A percentile compares a stretch with the other conserved stretches of the same genome.
Conservation (phyloP, 345 rosid genomes). For the Citrus maxima region DNA sequence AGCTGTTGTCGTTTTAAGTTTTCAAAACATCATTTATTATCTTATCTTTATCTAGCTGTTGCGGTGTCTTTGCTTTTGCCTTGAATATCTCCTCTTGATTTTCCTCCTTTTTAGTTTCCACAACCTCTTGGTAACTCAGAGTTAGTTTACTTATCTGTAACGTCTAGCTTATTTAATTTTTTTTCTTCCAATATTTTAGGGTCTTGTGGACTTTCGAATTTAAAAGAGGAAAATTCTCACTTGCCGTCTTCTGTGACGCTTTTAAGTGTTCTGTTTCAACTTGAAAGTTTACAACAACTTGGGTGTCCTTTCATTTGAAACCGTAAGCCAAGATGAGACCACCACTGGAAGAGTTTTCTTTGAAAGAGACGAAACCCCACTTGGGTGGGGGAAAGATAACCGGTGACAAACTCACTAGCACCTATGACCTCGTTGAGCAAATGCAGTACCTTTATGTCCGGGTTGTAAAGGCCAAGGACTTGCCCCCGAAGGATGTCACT, state of each 20-base stretch:
- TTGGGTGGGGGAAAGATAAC: slow-evolving; percentile 74
- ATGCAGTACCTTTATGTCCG: slow-evolving; percentile 93
- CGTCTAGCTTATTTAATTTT: slow-evolving; percentile 22
- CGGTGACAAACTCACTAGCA: slow-evolving; percentile 82
- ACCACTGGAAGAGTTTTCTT: slow-evolving; percentile 65
- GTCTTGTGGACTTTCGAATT: slow-evolving; percentile 15
- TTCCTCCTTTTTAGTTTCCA: slow-evolving; percentile 21
- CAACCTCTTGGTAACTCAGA: slow-evolving; percentile 12
- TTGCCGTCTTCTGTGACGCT: not conserved
- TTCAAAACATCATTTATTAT: not conserved
- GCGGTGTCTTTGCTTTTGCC: not conserved
- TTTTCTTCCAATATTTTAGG: slow-evolving; percentile 21
- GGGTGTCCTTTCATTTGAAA: slow-evolving; percentile 10
- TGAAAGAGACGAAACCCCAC: slow-evolving; percentile 85
- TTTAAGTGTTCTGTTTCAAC: slow-evolving; percentile 3
- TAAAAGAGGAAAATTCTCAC: not conserved
- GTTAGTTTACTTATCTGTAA: slow-evolving; percentile 10
- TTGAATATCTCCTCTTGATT: slow-evolving; percentile 14
- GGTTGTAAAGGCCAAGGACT: slow-evolving; percentile 86
- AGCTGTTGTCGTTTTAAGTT: slow-evolving; percentile 20
- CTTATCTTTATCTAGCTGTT: slow-evolving; percentile 6
- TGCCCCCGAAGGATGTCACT: slow-evolving; percentile 78
- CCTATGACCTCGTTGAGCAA: slow-evolving; percentile 94
- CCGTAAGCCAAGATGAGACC: slow-evolving; percentile 60
- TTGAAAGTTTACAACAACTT: slow-evolving; percentile 7